Evolutionary conservation across 1,284 basidiomycete species (phyloP), one percentile per base, ranked within the genome.

Genomic region (Rhodotorula sp.): DNA sequence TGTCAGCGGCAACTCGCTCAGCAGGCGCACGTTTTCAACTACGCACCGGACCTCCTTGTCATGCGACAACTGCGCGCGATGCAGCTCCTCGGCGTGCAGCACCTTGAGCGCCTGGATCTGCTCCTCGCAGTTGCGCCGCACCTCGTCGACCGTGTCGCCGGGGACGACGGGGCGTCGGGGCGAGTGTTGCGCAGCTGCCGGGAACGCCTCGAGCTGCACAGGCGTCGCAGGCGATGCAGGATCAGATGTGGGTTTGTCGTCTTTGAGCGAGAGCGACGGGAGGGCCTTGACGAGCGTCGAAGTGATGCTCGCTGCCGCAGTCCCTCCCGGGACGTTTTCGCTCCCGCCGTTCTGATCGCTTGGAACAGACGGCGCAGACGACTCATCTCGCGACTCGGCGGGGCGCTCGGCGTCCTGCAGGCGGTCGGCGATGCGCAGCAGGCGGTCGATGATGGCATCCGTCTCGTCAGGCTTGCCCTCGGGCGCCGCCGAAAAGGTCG

Each of bases 31-130:
- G 5, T 2, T 3, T 5, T 34, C 34, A 2, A 34, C 34, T 34
- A 66, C 75, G 41, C 45, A 76, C 75, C 75, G 68, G 25, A 76
- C 75, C 55, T 76, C 72, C 46, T 74, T 74, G 71, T 76, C 75
- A 63, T 76, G 75, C 12, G 64, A 64, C 41, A 72, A 56, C n/a
- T 74, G 72, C 4, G 73, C 61, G 27, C 71, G 66, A 19, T 71
- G 68, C 23, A 76, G 55, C 34, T 76, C 75, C 45, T 76, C 74
- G 4, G 72, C 72, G 25, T 76, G 74, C 14, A 74, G 57, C 7
- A 74, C 50, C 66, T 74, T 76, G 70, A 76, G 74, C 55, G 72
- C 74, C 41, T 67, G 62, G 46, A 76, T 67, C 66, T 76, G 69
- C n/a, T 70, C 64, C 48, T 71, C 70, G 59, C 63, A 71, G 50